These are phyloP conservation scores for Paxillus rubicundulus DNA, from an alignment of 768 basidiomycete genomes.

Conservation along the genomic window DNA sequence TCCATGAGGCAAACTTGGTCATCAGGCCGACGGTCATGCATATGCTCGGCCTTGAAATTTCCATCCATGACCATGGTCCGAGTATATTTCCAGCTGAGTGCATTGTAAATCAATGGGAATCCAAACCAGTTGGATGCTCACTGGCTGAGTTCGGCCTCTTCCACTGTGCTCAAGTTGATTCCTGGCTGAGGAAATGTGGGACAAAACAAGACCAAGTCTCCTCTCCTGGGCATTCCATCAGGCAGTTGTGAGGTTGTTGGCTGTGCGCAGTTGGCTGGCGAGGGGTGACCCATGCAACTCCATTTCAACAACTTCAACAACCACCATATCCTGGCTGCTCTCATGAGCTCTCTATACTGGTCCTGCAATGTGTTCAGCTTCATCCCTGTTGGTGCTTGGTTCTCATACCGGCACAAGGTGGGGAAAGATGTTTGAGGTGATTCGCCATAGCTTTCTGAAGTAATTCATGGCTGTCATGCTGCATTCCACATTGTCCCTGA, in stretches of 20 bases:
- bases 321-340: constrained; percentile 14
- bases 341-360: constrained; percentile 16
- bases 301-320: constrained; percentile 22
- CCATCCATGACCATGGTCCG: too few relatives aligned
- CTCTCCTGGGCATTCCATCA: too few relatives aligned
- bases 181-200: constrained; percentile 27
- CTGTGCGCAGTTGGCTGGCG: too few relatives aligned
- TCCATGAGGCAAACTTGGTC: too few relatives aligned
- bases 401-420: neutral
- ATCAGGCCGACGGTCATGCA: too few relatives aligned
- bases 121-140: neutral
- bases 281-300: constrained; percentile 11
- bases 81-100: too few relatives aligned
- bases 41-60: too few relatives aligned
- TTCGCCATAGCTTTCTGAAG: neutral
- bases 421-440: constrained; percentile 3
- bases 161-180: constrained; percentile 16
- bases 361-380: too few relatives aligned
- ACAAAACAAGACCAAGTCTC: constrained; percentile 21
- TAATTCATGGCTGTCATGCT: neutral
- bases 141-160: constrained; percentile 7
- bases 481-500: constrained; percentile 20
- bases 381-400: too few relatives aligned
- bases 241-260: too few relatives aligned
- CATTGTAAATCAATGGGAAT: too few relatives aligned